Conservation (phyloP, 2,329 filamentous ascomycete species). For the Sporothrix phasma region DNA sequence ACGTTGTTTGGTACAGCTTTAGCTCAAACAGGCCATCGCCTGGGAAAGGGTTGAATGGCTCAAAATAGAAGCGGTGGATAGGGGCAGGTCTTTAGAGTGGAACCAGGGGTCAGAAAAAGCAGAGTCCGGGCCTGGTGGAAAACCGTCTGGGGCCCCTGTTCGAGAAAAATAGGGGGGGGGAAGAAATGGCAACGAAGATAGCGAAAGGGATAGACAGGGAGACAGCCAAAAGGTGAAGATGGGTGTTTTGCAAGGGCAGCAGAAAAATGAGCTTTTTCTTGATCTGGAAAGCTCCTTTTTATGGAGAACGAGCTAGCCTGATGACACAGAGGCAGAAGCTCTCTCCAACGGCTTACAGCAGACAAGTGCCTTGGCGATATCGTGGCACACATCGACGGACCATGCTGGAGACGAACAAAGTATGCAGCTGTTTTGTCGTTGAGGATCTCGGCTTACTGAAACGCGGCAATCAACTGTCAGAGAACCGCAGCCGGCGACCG, state of each 20-base stretch:
- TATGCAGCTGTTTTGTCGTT: too few species aligned
- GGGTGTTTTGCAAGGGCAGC: background rate
- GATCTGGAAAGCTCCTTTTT: conserved; percentile 4
- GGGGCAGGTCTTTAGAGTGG: background rate
- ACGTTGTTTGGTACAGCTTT: background rate
- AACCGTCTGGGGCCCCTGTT: background rate
- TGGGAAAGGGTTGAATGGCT: background rate
- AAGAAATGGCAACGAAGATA: background rate
- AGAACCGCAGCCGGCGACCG: too few species aligned
- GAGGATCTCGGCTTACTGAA: too few species aligned
- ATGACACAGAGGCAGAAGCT: background rate
- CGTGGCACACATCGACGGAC: too few species aligned
- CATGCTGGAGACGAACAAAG: too few species aligned
- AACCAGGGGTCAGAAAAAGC: background rate
- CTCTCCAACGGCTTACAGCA: background rate
- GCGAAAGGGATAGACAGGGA: background rate
- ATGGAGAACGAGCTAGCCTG: conserved; percentile 5
- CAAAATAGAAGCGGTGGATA: conserved; percentile 1
- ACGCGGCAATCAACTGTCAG: too few species aligned
- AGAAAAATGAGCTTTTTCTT: background rate
- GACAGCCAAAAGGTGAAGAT: background rate
- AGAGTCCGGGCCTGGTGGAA: background rate
- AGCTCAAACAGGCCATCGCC: conserved; percentile 2
- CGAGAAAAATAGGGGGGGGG: too few species aligned
- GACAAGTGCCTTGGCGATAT: background rate